These are phyloP conservation scores for Populus euphratica DNA, from an alignment of 345 rosid species.

Conservation along the genomic window DNA sequence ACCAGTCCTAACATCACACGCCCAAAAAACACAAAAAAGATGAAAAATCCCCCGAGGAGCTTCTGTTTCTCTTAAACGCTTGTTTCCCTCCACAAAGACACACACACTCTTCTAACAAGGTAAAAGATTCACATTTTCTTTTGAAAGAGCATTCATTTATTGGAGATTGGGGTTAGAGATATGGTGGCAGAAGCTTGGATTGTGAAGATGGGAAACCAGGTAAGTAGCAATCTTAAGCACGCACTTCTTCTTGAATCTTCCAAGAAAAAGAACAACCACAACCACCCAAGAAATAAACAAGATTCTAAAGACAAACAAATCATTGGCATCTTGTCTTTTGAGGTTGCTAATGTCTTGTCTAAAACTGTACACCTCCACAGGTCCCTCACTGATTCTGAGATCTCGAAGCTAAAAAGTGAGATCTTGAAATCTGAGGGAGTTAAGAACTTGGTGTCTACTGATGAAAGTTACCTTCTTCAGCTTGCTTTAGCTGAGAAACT, in stretches of 20 bases:
- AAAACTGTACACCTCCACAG: slow-evolving; percentile 78
- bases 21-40: no score
- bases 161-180: slow-evolving; percentile 22
- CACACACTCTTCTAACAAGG: not conserved
- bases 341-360: slow-evolving; percentile 86
- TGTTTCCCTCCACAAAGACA: not conserved
- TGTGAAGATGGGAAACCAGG: slow-evolving; percentile 93
- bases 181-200: slow-evolving; percentile 99
- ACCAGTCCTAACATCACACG: not conserved
- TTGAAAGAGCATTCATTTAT: not conserved
- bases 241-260: slow-evolving; percentile 63
- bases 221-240: slow-evolving; percentile 78
- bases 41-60: not conserved
- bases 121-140: not conserved
- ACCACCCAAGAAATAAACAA: slow-evolving; percentile 15
- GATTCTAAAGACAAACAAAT: slow-evolving; percentile 47
- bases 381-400: slow-evolving; percentile 69
- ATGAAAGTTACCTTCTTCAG: slow-evolving; percentile 58
- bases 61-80: not conserved
- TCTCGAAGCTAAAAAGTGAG: slow-evolving; percentile 67
- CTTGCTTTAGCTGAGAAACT: slow-evolving; percentile 83
- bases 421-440: slow-evolving; percentile 66
- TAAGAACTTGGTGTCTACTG: slow-evolving; percentile 53
- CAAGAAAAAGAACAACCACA: slow-evolving; percentile 25
- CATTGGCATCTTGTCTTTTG: slow-evolving; percentile 85